Conservation (phyloP, 2,329 filamentous ascomycete species). For the Phaeosphaeria sp. region DNA sequence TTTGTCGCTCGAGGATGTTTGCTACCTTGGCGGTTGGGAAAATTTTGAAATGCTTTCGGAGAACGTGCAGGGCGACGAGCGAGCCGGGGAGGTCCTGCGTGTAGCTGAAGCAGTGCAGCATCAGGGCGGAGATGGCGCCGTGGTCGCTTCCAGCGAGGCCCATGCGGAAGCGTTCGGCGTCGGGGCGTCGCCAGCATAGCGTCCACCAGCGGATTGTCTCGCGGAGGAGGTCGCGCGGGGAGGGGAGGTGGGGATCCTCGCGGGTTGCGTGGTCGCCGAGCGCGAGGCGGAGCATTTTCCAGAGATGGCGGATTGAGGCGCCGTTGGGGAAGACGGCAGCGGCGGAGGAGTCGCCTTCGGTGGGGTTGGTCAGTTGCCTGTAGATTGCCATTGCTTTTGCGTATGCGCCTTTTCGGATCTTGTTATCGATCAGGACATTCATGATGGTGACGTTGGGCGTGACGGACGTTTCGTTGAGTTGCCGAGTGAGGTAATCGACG, state of each 20-base stretch:
- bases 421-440: constrained; percentile 43
- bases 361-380: constrained; percentile 30
- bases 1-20: constrained; percentile 32
- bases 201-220: constrained; percentile 42
- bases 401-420: constrained; percentile 37
- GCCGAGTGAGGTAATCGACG: constrained; percentile 40
- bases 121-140: constrained; percentile 30
- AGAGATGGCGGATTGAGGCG: constrained; percentile 36
- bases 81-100: constrained; percentile 41
- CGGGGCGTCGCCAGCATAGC: constrained; percentile 26
- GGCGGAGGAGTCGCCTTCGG: constrained; percentile 8
- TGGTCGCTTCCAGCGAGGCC: constrained; percentile 31
- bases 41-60: constrained; percentile 33
- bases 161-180: constrained; percentile 34
- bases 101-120: constrained; percentile 47
- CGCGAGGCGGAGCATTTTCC: constrained; percentile 42
- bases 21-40: constrained; percentile 30
- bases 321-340: constrained; percentile 39
- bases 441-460: constrained; percentile 35
- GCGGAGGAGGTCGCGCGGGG: constrained; percentile 40
- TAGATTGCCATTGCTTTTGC: constrained; percentile 39
- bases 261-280: constrained; percentile 26
- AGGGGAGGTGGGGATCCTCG: constrained; percentile 24
- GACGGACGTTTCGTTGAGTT: constrained; percentile 28
- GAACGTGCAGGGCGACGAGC: constrained; percentile 42